phyloP scores from a whole-genome alignment of 805 yeast genomes.

The Ogataea dorogensis region DNA sequence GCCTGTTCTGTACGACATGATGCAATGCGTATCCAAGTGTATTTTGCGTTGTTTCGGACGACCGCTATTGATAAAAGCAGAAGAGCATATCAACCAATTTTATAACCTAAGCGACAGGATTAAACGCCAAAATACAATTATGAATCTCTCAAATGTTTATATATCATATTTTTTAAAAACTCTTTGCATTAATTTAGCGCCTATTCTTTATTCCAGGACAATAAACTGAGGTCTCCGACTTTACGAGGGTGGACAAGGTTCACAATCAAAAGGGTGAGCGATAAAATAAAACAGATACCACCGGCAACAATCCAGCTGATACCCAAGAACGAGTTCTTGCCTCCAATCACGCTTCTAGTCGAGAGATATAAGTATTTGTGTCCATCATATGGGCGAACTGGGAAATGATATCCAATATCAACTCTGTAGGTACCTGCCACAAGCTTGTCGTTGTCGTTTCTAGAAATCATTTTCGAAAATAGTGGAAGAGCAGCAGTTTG shows the following conservation, averaged over 20 bases:
- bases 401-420: slow-evolving; percentile 73
- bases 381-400: slow-evolving; percentile 67
- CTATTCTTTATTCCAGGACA: slow-evolving; percentile 67
- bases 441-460: slow-evolving; percentile 58
- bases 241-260: slow-evolving; percentile 67
- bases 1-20: slow-evolving; percentile 9
- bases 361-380: slow-evolving; percentile 64
- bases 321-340: slow-evolving; percentile 72
- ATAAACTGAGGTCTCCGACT: slow-evolving; percentile 64
- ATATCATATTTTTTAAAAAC: slow-evolving; percentile 4
- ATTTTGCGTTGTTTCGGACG: slow-evolving; percentile 5
- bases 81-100: slow-evolving; percentile 5
- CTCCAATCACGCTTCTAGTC: slow-evolving; percentile 73
- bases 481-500: slow-evolving; percentile 71
- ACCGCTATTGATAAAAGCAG: slow-evolving; percentile 2
- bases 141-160: slow-evolving; percentile 5
- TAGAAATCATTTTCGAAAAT: slow-evolving; percentile 62
- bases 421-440: slow-evolving; percentile 61
- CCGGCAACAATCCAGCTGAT: slow-evolving; percentile 75
- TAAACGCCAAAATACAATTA: slow-evolving; percentile 3
- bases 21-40: slow-evolving; percentile 9
- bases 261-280: slow-evolving; percentile 49
- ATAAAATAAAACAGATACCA: slow-evolving; percentile 60
- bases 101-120: slow-evolving; percentile 8
- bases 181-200: slow-evolving; percentile 5